Percentiles rank a stretch among this genome's conserved stretches.
These are phyloP conservation scores for Solanum hybrid DNA, from an alignment of 305 asterid genomes.

Conservation along the genomic window DNA sequence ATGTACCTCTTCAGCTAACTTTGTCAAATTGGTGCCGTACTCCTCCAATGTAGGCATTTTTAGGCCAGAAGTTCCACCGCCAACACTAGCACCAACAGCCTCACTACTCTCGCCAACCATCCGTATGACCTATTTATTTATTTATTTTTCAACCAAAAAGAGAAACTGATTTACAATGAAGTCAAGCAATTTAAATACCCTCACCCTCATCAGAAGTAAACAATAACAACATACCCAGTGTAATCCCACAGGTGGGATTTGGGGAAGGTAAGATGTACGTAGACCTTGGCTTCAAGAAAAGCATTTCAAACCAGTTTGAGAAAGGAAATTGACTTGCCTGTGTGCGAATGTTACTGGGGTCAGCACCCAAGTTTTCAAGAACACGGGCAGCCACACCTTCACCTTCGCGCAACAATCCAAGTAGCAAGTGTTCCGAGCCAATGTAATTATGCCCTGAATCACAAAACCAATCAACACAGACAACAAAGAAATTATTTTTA, in stretches of 20 bases:
- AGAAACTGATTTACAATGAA: not conserved
- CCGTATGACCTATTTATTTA: slow-evolving; percentile 52
- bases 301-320: not conserved
- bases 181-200: not conserved
- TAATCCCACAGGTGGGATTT: not conserved
- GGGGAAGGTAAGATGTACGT: not conserved
- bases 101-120: slow-evolving; percentile 95
- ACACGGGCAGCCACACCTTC: slow-evolving; percentile 99
- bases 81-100: slow-evolving; percentile 88
- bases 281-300: not conserved
- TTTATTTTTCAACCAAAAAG: not conserved
- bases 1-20: slow-evolving; percentile 94
- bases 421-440: slow-evolving; percentile 94
- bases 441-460: slow-evolving; percentile 84
- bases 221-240: not conserved
- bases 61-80: slow-evolving; percentile 82
- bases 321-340: slow-evolving; percentile 39
- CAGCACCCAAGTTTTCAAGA: slow-evolving; percentile 96
- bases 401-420: slow-evolving; percentile 97
- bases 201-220: not conserved
- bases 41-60: slow-evolving; percentile 98
- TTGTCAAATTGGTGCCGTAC: slow-evolving; percentile 95
- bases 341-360: slow-evolving; percentile 85
- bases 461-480: slow-evolving; percentile 6
- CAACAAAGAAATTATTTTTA: not conserved